Base-by-base conservation (phyloP, 768 basidiomycete genomes). In the Chiua virens region DNA sequence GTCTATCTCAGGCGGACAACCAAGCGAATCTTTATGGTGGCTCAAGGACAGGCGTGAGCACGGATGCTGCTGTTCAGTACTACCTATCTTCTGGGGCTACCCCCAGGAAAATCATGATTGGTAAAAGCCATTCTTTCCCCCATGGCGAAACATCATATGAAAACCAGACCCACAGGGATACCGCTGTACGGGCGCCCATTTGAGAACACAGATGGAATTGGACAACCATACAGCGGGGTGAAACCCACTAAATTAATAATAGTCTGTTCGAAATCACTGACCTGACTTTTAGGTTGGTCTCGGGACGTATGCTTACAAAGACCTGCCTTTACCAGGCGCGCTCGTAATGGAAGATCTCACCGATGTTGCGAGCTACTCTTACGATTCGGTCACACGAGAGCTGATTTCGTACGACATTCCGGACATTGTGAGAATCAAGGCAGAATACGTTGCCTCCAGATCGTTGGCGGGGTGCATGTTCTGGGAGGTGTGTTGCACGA, bases 171-270 rank as follows among this genome's bases (percentile, higher is more conserved):
- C n/a, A 17, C 18, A 50, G 84, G 89, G 46, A 85, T 92, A 64
- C 91, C 91, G 4, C 73, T 91, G 4, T 93, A 92, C 59, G 90
- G 89, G 0, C 83, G 84, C 58, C 82, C 85, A 2, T 93, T 92
- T 61, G 83, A 87, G 61, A 71, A 79, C 28, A 92, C 89, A 1
- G 59, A 64, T 32, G 86, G 86, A 7, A 73, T 91, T 51, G 87
- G 88, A 6, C 70, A 77, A 36, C 65, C 88, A 4, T 93, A 84
- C 71, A 80, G 64, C 25, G 88, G 89, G 14, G 83, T 86, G 64
- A 62, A 77, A 58, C 0, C 15, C 32, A 7, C 34, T 5, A 17
- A 14, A n/a, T n/a, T n/a, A 5, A 22, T 13, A 21, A 39, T 20
- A n/a, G 35, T 17, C 35, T 21, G 27, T 25, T 28, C 7, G 7